phyloP scores from a whole-genome alignment of 1,284 basidiomycete species.

The Clitocybe nebularis region DNA sequence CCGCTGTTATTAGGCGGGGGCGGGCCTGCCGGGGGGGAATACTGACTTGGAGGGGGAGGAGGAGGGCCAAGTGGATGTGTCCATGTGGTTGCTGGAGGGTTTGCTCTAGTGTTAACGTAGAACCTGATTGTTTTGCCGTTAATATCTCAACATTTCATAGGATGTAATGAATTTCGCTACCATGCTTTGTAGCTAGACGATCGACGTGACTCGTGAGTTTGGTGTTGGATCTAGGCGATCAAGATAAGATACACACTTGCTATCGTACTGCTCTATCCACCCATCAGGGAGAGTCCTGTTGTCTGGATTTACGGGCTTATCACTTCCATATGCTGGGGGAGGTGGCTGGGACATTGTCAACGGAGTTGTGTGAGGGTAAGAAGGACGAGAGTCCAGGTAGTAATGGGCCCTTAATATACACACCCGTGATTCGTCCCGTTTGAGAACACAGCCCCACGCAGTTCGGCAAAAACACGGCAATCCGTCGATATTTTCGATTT shows the following conservation, averaged over 20 bases:
- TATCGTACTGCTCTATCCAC: constrained; percentile 67
- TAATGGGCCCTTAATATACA: background rate
- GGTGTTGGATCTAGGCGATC: constrained; percentile 15
- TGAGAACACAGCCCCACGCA: constrained; percentile 24
- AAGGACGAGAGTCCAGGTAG: constrained; percentile 1
- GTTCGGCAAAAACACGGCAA: background rate
- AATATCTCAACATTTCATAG: constrained; percentile 69
- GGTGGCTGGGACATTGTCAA: constrained; percentile 46
- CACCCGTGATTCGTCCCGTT: background rate
- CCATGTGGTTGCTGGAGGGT: constrained; percentile 17
- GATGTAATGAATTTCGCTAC: constrained; percentile 32
- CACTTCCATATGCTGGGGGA: constrained; percentile 31
- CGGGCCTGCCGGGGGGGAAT: constrained; percentile 13
- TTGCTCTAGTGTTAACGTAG: constrained; percentile 19
- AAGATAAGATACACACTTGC: constrained; percentile 46
- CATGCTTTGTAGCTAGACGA: constrained; percentile 65
- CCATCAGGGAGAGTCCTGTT: constrained; percentile 60
- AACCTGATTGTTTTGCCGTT: constrained; percentile 43
- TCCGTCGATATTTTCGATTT: too few species aligned
- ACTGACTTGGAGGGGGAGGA: constrained; percentile 12
- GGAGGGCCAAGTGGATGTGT: constrained; percentile 17
- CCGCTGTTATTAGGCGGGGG: constrained; percentile 9
- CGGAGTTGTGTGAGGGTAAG: constrained; percentile 16
- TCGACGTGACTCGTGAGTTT: constrained; percentile 22
- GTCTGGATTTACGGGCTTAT: constrained; percentile 51